Conservation (phyloP, 441 rosid species). For the Capsella rubella region DNA sequence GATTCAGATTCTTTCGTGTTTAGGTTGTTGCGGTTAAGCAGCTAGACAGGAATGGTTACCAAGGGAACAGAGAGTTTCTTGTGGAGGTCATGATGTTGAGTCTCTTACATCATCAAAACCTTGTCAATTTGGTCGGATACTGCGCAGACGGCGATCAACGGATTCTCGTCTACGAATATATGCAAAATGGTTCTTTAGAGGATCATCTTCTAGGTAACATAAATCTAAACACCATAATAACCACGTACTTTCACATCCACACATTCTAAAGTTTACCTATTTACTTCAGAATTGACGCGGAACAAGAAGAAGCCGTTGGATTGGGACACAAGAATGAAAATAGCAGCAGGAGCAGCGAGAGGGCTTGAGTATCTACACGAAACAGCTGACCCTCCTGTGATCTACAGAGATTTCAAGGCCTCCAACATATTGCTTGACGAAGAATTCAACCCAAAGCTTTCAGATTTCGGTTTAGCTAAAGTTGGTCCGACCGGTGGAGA, state of each 20-base stretch:
- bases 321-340: slow-evolving; percentile 89
- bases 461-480: slow-evolving; percentile 97
- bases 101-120: slow-evolving; percentile 82
- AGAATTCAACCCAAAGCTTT: slow-evolving; percentile 83
- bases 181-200: slow-evolving; percentile 82
- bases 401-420: slow-evolving; percentile 95
- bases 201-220: slow-evolving; percentile 83
- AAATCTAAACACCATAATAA: slow-evolving; percentile 22
- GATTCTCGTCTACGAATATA: slow-evolving; percentile 76
- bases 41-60: slow-evolving; percentile 93
- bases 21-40: slow-evolving; percentile 92
- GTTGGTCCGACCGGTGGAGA: slow-evolving; percentile 90
- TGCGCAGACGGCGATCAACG: slow-evolving; percentile 87
- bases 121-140: slow-evolving; percentile 89
- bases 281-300: slow-evolving; percentile 55
- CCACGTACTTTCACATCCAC: background rate
- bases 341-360: slow-evolving; percentile 85
- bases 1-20: slow-evolving; percentile 31
- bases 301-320: slow-evolving; percentile 64
- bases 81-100: slow-evolving; percentile 93
- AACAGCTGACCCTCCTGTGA: slow-evolving; percentile 83
- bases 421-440: slow-evolving; percentile 80
- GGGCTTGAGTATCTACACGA: slow-evolving; percentile 97
- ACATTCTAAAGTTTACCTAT: background rate
- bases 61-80: slow-evolving; percentile 94